A percentile compares a stretch with the other conserved stretches of the same genome.
Conservation (phyloP, 2,329 filamentous ascomycete species). For the Hypocreales sp. region DNA sequence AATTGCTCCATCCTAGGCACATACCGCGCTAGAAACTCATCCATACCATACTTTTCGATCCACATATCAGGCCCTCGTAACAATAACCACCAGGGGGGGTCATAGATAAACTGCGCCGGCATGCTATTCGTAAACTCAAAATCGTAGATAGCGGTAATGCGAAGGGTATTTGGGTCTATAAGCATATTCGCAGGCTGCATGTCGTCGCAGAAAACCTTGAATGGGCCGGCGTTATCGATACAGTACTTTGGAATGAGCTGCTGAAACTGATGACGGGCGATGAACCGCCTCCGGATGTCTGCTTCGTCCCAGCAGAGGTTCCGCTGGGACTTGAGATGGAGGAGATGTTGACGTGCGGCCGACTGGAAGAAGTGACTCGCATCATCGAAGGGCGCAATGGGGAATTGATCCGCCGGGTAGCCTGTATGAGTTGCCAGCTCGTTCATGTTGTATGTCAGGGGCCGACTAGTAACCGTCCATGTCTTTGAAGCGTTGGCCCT, state of each 20-base stretch:
- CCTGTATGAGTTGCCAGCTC: slow-evolving; percentile 15
- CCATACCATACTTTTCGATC: slow-evolving; percentile 8
- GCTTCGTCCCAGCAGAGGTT: slow-evolving; percentile 14
- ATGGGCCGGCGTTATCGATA: slow-evolving; percentile 16
- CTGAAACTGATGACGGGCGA: slow-evolving; percentile 16
- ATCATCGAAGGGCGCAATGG: slow-evolving; percentile 13
- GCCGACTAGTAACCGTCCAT: slow-evolving; percentile 17
- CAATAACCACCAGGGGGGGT: slow-evolving; percentile 24
- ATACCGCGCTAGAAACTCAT: slow-evolving; percentile 12
- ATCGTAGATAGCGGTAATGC: slow-evolving; percentile 21
- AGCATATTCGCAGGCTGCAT: slow-evolving; percentile 22
- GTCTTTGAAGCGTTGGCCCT: too few species aligned
- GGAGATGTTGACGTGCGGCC: slow-evolving; percentile 10
- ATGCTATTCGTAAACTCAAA: slow-evolving; percentile 24
- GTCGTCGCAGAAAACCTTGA: slow-evolving; percentile 22
- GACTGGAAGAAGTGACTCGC: slow-evolving; percentile 15
- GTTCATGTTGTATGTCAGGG: slow-evolving; percentile 26
- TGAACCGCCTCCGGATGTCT: slow-evolving; percentile 13
- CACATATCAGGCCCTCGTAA: slow-evolving; percentile 8
- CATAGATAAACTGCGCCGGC: slow-evolving; percentile 21
- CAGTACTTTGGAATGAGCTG: slow-evolving; percentile 15
- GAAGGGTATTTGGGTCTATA: slow-evolving; percentile 16
- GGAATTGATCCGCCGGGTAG: slow-evolving; percentile 13
- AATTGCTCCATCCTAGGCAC: slow-evolving; percentile 20
- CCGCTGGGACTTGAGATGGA: slow-evolving; percentile 14